Evolutionary conservation across 2,329 filamentous ascomycete genomes (phyloP).

Genomic region (Furcasterigmium furcatum): DNA sequence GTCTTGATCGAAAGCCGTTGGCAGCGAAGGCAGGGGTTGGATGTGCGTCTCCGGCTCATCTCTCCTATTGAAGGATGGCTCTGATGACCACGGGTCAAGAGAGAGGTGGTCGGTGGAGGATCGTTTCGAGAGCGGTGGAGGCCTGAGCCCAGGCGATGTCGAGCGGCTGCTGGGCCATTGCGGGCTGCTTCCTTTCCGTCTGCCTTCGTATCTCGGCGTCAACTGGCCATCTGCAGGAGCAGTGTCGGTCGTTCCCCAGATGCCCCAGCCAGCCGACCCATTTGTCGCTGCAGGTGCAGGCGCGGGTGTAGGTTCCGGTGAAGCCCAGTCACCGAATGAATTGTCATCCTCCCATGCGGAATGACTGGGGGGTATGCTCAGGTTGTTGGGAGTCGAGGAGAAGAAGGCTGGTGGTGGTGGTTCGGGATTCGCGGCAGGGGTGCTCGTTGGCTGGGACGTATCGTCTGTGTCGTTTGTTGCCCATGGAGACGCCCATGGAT

Average conservation of each 20-base stretch:
- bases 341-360: slow-evolving; percentile 40
- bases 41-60: slow-evolving; percentile 11
- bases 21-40: slow-evolving; percentile 14
- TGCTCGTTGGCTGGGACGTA: slow-evolving; percentile 15
- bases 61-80: slow-evolving; percentile 19
- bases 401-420: slow-evolving; percentile 40
- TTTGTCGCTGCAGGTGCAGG: too few relatives aligned
- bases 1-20: neutral
- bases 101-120: slow-evolving; percentile 30
- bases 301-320: slow-evolving; percentile 23
- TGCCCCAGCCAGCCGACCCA: slow-evolving; percentile 22
- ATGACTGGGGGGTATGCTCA: slow-evolving; percentile 18
- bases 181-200: slow-evolving; percentile 31
- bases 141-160: slow-evolving; percentile 27
- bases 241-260: slow-evolving; percentile 17
- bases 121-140: slow-evolving; percentile 23
- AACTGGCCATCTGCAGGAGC: slow-evolving; percentile 15
- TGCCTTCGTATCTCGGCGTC: slow-evolving; percentile 24
- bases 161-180: slow-evolving; percentile 35
- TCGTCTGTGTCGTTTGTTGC: slow-evolving; percentile 39
- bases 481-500: slow-evolving; percentile 63
- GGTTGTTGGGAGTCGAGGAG: slow-evolving; percentile 19
- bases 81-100: slow-evolving; percentile 38
- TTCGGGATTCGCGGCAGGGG: slow-evolving; percentile 31
- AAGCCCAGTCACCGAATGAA: slow-evolving; percentile 33